Percentiles rank a stretch among this genome's conserved stretches.
These are phyloP conservation scores for Aegilops speltoides DNA, from an alignment of 176 grass and related monocot genomes.

Conservation along the genomic window DNA sequence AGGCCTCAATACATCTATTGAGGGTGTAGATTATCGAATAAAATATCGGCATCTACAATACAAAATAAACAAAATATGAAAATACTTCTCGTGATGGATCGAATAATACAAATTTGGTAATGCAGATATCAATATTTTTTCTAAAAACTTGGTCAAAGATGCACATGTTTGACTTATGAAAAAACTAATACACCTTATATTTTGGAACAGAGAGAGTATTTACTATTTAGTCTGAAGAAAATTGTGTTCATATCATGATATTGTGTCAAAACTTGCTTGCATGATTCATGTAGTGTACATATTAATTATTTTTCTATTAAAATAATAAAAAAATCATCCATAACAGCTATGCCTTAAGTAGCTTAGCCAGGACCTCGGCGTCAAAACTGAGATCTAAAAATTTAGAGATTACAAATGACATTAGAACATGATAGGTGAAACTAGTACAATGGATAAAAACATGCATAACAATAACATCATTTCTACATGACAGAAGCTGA, in stretches of 20 bases:
- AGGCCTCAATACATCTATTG: not conserved
- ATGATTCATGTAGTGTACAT: not conserved
- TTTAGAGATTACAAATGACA: not conserved
- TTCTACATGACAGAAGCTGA: not conserved
- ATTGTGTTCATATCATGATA: not conserved
- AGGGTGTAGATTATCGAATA: not conserved
- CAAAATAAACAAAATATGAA: too few species aligned
- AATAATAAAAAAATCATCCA: not conserved
- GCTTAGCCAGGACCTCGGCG: not conserved
- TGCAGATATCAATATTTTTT: too few species aligned
- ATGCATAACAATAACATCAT: not conserved
- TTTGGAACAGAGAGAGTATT: too few species aligned
- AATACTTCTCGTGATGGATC: too few species aligned
- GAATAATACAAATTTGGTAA: too few species aligned
- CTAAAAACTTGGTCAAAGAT: too few species aligned
- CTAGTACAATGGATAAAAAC: conserved; percentile 18
- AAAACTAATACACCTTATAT: too few species aligned
- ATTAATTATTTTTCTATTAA: not conserved
- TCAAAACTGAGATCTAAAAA: not conserved
- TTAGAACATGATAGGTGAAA: not conserved
- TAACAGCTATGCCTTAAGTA: not conserved
- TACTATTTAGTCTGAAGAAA: not conserved
- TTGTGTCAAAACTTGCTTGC: not conserved
- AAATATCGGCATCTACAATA: too few species aligned
- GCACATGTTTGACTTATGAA: too few species aligned